phyloP scores from a whole-genome alignment of 2,329 filamentous ascomycete species.

The Neocucurbitaria cava region DNA sequence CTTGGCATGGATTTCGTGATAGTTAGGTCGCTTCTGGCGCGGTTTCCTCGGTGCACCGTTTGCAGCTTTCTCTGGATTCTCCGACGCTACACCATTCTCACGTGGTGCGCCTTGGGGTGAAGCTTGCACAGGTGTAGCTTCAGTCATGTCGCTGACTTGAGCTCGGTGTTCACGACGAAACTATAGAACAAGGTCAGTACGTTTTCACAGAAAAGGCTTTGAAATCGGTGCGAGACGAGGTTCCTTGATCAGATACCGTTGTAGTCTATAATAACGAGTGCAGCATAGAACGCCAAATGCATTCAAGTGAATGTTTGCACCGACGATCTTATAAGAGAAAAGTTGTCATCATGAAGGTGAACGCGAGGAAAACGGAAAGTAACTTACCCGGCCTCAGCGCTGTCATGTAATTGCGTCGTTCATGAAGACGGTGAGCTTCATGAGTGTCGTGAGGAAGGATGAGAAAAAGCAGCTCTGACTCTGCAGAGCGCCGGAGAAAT shows the following conservation, averaged over 20 bases:
- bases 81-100: slow-evolving; percentile 9
- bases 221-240: not conserved
- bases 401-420: slow-evolving; percentile 18
- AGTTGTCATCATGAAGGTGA: slow-evolving; percentile 32
- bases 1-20: slow-evolving; percentile 78
- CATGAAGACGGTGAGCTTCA: slow-evolving; percentile 14
- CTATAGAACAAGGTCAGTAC: slow-evolving; percentile 16
- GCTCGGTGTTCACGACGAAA: slow-evolving; percentile 14
- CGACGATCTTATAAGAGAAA: slow-evolving; percentile 33
- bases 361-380: not conserved
- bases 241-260: slow-evolving; percentile 46
- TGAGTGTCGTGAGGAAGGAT: slow-evolving; percentile 5
- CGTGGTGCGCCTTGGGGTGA: slow-evolving; percentile 9
- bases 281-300: slow-evolving; percentile 39
- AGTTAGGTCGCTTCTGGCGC: slow-evolving; percentile 59
- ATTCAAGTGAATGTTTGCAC: slow-evolving; percentile 43
- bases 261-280: slow-evolving; percentile 46
- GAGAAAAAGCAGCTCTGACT: not conserved
- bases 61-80: slow-evolving; percentile 20
- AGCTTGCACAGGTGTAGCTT: slow-evolving; percentile 13
- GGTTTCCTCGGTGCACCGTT: slow-evolving; percentile 31
- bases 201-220: not conserved
- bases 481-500: not conserved
- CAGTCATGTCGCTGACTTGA: slow-evolving; percentile 19
- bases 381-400: slow-evolving; percentile 17